Evolutionary conservation across 2,329 filamentous ascomycete species (phyloP).

Genomic region (Colletotrichum karsti): DNA sequence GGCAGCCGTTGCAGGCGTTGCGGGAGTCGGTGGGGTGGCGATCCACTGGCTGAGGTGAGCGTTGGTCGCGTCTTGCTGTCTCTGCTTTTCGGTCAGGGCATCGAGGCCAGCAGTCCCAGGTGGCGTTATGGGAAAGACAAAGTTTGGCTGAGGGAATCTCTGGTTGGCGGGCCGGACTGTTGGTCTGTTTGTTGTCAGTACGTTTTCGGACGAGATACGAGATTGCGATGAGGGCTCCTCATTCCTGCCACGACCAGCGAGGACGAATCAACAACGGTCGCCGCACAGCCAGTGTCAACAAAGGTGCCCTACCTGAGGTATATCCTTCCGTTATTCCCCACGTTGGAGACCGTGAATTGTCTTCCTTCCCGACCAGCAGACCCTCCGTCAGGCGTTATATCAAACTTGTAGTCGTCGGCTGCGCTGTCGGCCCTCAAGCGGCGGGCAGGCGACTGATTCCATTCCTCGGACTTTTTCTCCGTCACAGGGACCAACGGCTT

Average conservation of each 20-base stretch:
- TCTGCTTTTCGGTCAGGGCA: slow-evolving; percentile 42
- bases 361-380: slow-evolving; percentile 71
- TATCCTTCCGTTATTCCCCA: slow-evolving; percentile 84
- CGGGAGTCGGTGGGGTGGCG: slow-evolving; percentile 41
- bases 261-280: neutral
- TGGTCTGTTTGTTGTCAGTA: slow-evolving; percentile 53
- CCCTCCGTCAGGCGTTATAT: slow-evolving; percentile 67
- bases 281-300: neutral
- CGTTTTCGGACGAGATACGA: slow-evolving; percentile 14
- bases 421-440: slow-evolving; percentile 56
- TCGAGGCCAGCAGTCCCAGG: slow-evolving; percentile 67
- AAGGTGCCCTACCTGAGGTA: slow-evolving; percentile 73
- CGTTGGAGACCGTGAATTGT: slow-evolving; percentile 82
- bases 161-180: slow-evolving; percentile 69
- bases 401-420: slow-evolving; percentile 61
- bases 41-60: slow-evolving; percentile 52
- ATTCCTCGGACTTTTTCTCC: slow-evolving; percentile 54
- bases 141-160: slow-evolving; percentile 67
- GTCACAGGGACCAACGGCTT: slow-evolving; percentile 55
- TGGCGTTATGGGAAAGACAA: slow-evolving; percentile 68
- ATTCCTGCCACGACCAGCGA: slow-evolving; percentile 9
- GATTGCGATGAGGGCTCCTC: slow-evolving; percentile 18
- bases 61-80: slow-evolving; percentile 35
- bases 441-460: slow-evolving; percentile 39
- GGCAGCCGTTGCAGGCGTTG: slow-evolving; percentile 34